A percentile compares a stretch with the other conserved stretches of the same genome.
phyloP scores from a whole-genome alignment of 1,284 basidiomycete species.

The Lignosus rhinocerotis region DNA sequence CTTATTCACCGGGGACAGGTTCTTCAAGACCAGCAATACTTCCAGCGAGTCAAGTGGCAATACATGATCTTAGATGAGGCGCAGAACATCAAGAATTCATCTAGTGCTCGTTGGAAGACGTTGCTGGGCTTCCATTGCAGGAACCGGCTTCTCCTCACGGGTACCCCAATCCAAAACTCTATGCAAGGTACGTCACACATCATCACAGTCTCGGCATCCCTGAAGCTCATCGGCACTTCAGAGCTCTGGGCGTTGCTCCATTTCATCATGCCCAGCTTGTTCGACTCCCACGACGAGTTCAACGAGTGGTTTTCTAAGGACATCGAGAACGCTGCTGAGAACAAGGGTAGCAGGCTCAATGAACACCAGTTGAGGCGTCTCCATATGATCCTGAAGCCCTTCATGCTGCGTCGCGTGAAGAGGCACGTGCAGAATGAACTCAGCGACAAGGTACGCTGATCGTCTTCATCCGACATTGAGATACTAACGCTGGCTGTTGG shows the following conservation, averaged over 20 bases:
- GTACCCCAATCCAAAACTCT: constrained; percentile 99
- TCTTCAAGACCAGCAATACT: constrained; percentile 97
- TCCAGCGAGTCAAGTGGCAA: constrained; percentile 98
- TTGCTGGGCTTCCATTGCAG: constrained; percentile 95
- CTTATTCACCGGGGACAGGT: constrained; percentile 49
- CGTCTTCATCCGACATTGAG: background rate
- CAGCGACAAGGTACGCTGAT: constrained; percentile 85
- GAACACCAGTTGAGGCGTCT: constrained; percentile 94
- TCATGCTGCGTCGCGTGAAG: constrained; percentile 98
- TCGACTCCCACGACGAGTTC: constrained; percentile 99
- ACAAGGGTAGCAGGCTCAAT: constrained; percentile 89
- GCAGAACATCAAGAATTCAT: constrained; percentile 99
- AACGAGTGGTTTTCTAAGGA: constrained; percentile 99
- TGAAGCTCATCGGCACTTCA: constrained; percentile 35
- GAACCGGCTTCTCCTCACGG: constrained; percentile 93
- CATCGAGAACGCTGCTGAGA: constrained; percentile 94
- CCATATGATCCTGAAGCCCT: constrained; percentile 99
- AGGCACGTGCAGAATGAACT: constrained; percentile 99
- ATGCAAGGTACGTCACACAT: constrained; percentile 82
- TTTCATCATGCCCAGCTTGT: constrained; percentile 99
- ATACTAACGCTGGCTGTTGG: background rate
- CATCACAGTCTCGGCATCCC: background rate
- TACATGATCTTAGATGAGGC: constrained; percentile 99
- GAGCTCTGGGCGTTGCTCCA: constrained; percentile 99
- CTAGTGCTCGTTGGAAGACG: constrained; percentile 98